A percentile compares a stretch with the other conserved stretches of the same genome.
phyloP scores from a whole-genome alignment of 129 eudicot species.

The Pulicaria dysenterica region DNA sequence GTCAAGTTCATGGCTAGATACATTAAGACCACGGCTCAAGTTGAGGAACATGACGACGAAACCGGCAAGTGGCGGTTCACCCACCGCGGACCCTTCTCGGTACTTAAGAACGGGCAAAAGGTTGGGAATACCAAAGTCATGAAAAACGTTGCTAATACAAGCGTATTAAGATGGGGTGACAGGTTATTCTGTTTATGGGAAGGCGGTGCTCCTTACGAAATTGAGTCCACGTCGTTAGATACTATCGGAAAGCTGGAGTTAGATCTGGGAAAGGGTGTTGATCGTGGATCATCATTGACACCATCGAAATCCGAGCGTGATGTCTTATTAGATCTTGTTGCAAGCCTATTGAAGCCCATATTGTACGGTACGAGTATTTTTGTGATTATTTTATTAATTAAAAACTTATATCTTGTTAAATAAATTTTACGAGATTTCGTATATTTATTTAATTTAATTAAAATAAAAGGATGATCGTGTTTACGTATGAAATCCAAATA shows the following conservation, averaged over 20 bases:
- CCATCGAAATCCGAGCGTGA: neutral
- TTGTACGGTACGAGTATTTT: slow-evolving; percentile 56
- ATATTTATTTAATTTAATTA: neutral
- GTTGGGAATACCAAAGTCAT: slow-evolving; percentile 87
- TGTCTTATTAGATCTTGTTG: slow-evolving; percentile 53
- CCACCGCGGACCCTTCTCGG: slow-evolving; percentile 94
- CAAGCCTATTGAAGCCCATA: slow-evolving; percentile 73
- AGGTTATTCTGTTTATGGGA: slow-evolving; percentile 93
- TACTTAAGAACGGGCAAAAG: slow-evolving; percentile 73
- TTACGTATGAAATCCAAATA: neutral
- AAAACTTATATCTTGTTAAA: neutral
- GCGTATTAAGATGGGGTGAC: slow-evolving; percentile 80
- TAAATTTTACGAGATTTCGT: neutral
- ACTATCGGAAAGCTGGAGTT: slow-evolving; percentile 66
- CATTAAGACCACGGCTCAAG: slow-evolving; percentile 76
- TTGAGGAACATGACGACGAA: slow-evolving; percentile 67
- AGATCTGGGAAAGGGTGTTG: slow-evolving; percentile 45
- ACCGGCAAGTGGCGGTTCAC: slow-evolving; percentile 89
- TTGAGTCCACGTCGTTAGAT: slow-evolving; percentile 55
- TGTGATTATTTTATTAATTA: neutral
- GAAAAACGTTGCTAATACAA: slow-evolving; percentile 97
- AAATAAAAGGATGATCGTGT: too few species aligned
- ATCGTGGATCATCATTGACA: neutral
- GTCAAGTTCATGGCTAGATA: slow-evolving; percentile 77
- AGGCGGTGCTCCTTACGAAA: slow-evolving; percentile 92